Evolutionary conservation across 495 filamentous ascomycete genomes (phyloP), one percentile per base, ranked within the genome.

Genomic region (Geopyxis carbonaria): DNA sequence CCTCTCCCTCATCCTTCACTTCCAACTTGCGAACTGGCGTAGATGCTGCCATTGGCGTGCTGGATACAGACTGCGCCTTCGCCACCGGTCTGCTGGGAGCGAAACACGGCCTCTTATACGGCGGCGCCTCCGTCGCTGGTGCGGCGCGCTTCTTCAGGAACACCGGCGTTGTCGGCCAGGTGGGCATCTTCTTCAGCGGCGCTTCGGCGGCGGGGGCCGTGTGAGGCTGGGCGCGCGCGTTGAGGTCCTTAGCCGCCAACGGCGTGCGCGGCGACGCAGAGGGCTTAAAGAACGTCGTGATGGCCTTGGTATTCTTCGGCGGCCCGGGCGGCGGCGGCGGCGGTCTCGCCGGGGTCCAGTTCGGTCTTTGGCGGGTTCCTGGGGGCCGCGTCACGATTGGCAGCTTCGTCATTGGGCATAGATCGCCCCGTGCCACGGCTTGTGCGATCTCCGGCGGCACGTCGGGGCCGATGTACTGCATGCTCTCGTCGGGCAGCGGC

Each of bases 381-480:
- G 76, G 2, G 65, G 66, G 31, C 75, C 52, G 57, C 4, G 24
- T 22, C 33, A 19, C 10, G n/a, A 39, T 39, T 1, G 36, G 36
- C 18, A 21, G 9, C 22, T 93, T 94, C 11, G 83, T 91, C 43
- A 83, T 85, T 11, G 89, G 89, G 56, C 95, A 76, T 20, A 94
- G 58, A 44, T 94, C 80, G 16, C 89, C 89, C 9, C 45, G 55
- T n/a, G 87, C 81, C 40, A 99, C 78, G 3, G 73, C 73, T 45
- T 65, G 60, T 2, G 89, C 85, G 48, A 83, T 57, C 25, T 74
- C 63, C 3, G 69, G 61, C 22, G 80, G 75, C 16, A 56, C 37
- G 25, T 51, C 52, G 2, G 52, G 56, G 27, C 89, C 89, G 51
- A 95, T 83, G 45, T 77, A 94, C 0, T 75, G 65, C 57, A 95